Conservation (phyloP, 305 asterid species). For the Andrographis paniculata region DNA sequence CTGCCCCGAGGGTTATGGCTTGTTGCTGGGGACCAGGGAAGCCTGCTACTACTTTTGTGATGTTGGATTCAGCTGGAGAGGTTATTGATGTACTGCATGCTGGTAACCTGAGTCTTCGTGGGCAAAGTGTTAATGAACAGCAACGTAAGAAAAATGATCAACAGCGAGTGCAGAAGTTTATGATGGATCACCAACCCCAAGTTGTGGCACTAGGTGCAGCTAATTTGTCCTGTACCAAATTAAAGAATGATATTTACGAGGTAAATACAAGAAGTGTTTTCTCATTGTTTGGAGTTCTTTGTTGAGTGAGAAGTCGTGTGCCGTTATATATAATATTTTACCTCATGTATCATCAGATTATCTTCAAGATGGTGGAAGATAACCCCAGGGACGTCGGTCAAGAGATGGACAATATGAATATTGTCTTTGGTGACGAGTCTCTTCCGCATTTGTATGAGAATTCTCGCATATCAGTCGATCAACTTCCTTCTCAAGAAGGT, state of each 20-base stretch:
- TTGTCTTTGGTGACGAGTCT: conserved; percentile 92
- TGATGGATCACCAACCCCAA: conserved; percentile 98
- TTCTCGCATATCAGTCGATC: conserved; percentile 86
- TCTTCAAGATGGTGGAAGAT: conserved; percentile 97
- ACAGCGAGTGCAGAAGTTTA: conserved; percentile 87
- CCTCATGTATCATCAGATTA: conserved; percentile 45
- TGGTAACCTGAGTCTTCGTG: conserved; percentile 77
- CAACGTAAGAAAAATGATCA: conserved; percentile 94
- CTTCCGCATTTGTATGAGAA: conserved; percentile 92
- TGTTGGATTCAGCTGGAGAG: conserved; percentile 98
- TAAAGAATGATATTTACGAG: conserved; percentile 97
- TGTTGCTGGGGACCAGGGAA: conserved; percentile 99
- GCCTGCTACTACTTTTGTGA: conserved; percentile 92
- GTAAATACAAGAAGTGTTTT: conserved; percentile 21
- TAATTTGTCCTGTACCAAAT: conserved; percentile 78
- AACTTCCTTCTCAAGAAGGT: conserved; percentile 97
- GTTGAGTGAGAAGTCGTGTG: neutral
- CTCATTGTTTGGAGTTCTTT: neutral
- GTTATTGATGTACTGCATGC: conserved; percentile 83
- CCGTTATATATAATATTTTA: conserved; percentile 8
- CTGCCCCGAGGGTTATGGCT: conserved; percentile 95
- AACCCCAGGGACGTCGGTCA: conserved; percentile 96
- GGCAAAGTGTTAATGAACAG: conserved; percentile 82
- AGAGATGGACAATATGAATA: conserved; percentile 89
- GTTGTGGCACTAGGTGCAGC: conserved; percentile 92